These are phyloP conservation scores for Phialemoniopsis sp. DNA, from an alignment of 2,329 filamentous ascomycete genomes.

Conservation along the genomic window DNA sequence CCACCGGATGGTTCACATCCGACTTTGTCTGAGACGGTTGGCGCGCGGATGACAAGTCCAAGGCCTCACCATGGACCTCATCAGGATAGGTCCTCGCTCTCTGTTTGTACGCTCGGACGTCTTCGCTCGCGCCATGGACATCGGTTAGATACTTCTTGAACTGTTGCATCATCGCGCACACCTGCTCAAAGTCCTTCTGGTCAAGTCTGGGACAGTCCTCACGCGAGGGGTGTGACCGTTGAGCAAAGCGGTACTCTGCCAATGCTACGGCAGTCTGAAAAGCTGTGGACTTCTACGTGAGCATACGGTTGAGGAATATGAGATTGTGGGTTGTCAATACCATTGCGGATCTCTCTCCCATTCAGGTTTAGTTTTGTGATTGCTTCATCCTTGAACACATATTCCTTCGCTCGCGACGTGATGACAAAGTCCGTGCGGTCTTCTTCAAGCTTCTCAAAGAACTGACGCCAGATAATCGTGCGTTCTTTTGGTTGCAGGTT, in stretches of 20 bases:
- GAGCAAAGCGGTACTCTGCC: conserved; percentile 11
- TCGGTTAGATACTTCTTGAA: conserved; percentile 20
- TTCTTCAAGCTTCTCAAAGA: conserved; percentile 4
- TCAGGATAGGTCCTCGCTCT: too few relatives aligned
- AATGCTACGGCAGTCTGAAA: conserved; percentile 25
- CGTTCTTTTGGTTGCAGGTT: not conserved
- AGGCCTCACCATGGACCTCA: too few relatives aligned
- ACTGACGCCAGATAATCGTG: conserved; percentile 3
- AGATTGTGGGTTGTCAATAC: conserved; percentile 3
- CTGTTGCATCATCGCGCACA: conserved; percentile 18
- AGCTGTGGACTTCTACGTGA: conserved; percentile 3
- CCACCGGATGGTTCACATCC: too few relatives aligned
- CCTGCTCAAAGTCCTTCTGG: conserved; percentile 17
- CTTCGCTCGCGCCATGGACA: conserved; percentile 6
- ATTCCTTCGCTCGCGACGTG: conserved; percentile 1
- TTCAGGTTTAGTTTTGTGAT: conserved; percentile 9
- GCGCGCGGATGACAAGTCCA: too few relatives aligned
- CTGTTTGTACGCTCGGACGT: too few relatives aligned
- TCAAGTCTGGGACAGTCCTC: too few relatives aligned
- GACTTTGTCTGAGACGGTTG: too few relatives aligned
- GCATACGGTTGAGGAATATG: not conserved
- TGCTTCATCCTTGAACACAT: not conserved
- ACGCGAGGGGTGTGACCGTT: too few relatives aligned
- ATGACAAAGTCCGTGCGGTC: conserved; percentile 2
- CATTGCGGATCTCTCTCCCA: conserved; percentile 19